Conservation (phyloP, 345 rosid genomes). For the Bretschneidera sinensis region DNA sequence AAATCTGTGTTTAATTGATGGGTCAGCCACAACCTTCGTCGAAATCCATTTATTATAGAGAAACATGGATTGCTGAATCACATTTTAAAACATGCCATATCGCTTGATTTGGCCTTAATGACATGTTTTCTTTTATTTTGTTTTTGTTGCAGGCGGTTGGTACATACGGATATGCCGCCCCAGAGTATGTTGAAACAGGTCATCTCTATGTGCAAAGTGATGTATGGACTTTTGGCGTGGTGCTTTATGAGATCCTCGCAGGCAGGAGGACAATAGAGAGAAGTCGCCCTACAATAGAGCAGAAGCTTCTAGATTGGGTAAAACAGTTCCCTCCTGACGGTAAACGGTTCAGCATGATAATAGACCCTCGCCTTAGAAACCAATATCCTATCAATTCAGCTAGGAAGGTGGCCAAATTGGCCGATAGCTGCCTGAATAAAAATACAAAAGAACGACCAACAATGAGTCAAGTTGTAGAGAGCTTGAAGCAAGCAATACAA, state of each 20-base stretch:
- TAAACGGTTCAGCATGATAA: conserved; percentile 62
- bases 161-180: conserved; percentile 93
- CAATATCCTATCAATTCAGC: conserved; percentile 43
- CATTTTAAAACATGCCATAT: background rate
- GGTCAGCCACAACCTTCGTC: too few species aligned
- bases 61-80: conserved; percentile 5
- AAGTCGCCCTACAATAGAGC: conserved; percentile 52
- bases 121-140: background rate
- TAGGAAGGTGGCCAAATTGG: conserved; percentile 53
- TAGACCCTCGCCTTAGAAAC: conserved; percentile 68
- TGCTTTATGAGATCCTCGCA: conserved; percentile 85
- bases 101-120: background rate
- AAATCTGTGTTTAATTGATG: too few species aligned
- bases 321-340: conserved; percentile 65
- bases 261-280: conserved; percentile 77
- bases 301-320: conserved; percentile 88
- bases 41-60: too few species aligned
- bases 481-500: conserved; percentile 50
- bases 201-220: conserved; percentile 70
- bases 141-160: conserved; percentile 63
- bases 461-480: conserved; percentile 53
- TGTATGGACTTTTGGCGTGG: conserved; percentile 87
- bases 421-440: conserved; percentile 74
- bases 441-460: conserved; percentile 64
- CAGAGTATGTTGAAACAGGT: conserved; percentile 85